Evolutionary conservation across 1,284 basidiomycete species (phyloP).

Genomic region (Sporisorium scitamineum): DNA sequence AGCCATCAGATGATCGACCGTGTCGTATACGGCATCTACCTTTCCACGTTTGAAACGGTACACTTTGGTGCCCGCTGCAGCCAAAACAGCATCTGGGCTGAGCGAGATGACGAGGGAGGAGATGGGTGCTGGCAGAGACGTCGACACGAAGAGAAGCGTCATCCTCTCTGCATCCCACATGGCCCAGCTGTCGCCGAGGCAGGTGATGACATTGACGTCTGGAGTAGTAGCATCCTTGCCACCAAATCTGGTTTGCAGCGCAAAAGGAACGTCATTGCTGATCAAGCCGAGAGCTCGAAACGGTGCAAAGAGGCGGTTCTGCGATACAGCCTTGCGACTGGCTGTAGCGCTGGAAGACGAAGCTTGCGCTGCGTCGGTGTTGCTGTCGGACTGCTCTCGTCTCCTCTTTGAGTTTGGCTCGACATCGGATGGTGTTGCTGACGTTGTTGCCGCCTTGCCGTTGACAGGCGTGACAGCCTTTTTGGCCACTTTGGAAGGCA

Average conservation of each 20-base stretch:
- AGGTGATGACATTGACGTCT: conserved; percentile 80
- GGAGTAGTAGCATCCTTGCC: conserved; percentile 80
- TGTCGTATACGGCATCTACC: conserved; percentile 74
- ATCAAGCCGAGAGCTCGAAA: conserved; percentile 94
- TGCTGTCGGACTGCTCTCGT: conserved; percentile 11
- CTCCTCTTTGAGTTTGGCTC: conserved; percentile 35
- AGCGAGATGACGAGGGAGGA: conserved; percentile 77
- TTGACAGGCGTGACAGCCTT: conserved; percentile 17
- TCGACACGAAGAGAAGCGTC: conserved; percentile 92
- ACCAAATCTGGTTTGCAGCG: conserved; percentile 82
- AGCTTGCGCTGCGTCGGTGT: neutral
- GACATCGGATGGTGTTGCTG: conserved; percentile 11
- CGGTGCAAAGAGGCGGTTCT: conserved; percentile 82
- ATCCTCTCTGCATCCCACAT: conserved; percentile 96
- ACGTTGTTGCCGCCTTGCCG: conserved; percentile 20
- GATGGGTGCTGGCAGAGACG: conserved; percentile 81
- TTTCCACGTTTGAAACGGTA: conserved; percentile 88
- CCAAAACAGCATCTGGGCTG: conserved; percentile 88
- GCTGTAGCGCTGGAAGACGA: conserved; percentile 11
- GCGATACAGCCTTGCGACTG: conserved; percentile 28
- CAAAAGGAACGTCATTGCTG: conserved; percentile 90
- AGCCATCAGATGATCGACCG: conserved; percentile 45
- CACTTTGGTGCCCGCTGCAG: conserved; percentile 77
- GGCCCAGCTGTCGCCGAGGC: conserved; percentile 90
- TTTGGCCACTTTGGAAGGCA: conserved; percentile 41